Conservation (phyloP, 768 basidiomycete species). For the Macrolepiota fuliginosa region DNA sequence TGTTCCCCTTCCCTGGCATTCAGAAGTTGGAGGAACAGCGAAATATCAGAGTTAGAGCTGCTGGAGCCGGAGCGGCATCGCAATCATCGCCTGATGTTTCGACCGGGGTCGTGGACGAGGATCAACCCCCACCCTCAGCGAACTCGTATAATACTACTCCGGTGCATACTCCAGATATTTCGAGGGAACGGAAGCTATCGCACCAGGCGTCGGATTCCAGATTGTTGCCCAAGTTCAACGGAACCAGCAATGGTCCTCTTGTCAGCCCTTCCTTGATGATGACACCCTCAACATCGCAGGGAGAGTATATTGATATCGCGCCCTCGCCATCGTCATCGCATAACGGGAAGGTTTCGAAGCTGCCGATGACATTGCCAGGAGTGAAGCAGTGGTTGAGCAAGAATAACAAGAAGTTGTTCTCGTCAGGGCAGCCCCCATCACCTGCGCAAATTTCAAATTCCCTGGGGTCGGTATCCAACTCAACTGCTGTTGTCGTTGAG, state of each 20-base stretch:
- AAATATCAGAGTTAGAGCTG: slow-evolving; percentile 45
- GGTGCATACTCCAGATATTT: slow-evolving; percentile 46
- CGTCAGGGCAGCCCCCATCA: slow-evolving; percentile 29
- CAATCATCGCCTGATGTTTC: slow-evolving; percentile 44
- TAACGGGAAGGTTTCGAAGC: slow-evolving; percentile 37
- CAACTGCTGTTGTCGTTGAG: not conserved
- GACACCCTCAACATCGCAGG: slow-evolving; percentile 44
- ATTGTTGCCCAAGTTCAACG: slow-evolving; percentile 51
- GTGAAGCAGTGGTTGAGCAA: slow-evolving; percentile 79
- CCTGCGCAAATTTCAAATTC: slow-evolving; percentile 21
- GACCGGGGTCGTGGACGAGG: slow-evolving; percentile 47
- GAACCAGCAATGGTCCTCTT: slow-evolving; percentile 9
- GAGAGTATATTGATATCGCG: slow-evolving; percentile 46
- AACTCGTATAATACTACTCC: slow-evolving; percentile 50
- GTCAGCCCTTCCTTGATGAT: slow-evolving; percentile 3
- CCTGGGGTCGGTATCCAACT: not conserved
- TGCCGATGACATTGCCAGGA: slow-evolving; percentile 75
- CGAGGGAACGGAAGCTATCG: slow-evolving; percentile 60
- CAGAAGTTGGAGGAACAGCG: slow-evolving; percentile 74
- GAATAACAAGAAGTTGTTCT: slow-evolving; percentile 56
- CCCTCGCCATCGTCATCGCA: slow-evolving; percentile 34
- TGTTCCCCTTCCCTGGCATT: slow-evolving; percentile 90
- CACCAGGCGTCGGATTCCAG: slow-evolving; percentile 72
- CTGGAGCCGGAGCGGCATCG: slow-evolving; percentile 46
- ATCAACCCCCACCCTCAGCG: slow-evolving; percentile 38